phyloP scores from a whole-genome alignment of 2,329 filamentous ascomycete genomes.

The Metarhizium album region DNA sequence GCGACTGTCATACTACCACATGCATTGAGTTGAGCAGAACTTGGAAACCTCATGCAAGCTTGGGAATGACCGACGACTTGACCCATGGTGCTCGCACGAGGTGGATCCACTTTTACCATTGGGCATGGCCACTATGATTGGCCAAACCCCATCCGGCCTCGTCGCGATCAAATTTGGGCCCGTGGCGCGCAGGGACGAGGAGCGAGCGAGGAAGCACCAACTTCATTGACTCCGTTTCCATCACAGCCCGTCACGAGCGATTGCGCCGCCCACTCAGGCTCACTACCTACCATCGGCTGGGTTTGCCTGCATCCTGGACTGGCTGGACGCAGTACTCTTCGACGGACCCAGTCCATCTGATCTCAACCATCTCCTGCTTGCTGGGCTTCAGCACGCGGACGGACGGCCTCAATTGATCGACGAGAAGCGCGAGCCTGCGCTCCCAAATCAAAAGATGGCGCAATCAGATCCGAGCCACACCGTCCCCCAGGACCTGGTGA shows the following conservation, averaged over 20 bases:
- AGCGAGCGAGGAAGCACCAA: conserved; percentile 1
- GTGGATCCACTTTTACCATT: not conserved
- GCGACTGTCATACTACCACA: no score
- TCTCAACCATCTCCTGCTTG: not conserved
- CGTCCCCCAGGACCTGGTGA: conserved; percentile 31
- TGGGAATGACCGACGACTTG: not conserved
- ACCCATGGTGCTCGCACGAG: not conserved
- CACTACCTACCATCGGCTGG: conserved; percentile 1
- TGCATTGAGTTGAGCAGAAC: no score
- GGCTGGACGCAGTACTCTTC: not conserved
- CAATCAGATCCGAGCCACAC: conserved; percentile 31
- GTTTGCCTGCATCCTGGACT: not conserved
- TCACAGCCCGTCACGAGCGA: conserved; percentile 7
- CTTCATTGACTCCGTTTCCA: conserved; percentile 6
- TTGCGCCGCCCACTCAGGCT: conserved; percentile 7
- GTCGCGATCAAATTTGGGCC: conserved; percentile 29
- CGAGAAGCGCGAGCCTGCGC: not conserved
- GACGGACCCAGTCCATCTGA: not conserved
- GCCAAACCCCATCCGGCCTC: conserved; percentile 16
- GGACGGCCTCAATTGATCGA: not conserved
- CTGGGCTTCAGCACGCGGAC: not conserved
- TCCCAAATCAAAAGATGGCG: conserved; percentile 23
- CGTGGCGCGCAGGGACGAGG: conserved; percentile 12
- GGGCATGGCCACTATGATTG: conserved; percentile 14
- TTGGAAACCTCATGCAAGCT: no score